Conservation (phyloP, 2,329 filamentous ascomycete species). For the Sphaceloma murrayae region DNA sequence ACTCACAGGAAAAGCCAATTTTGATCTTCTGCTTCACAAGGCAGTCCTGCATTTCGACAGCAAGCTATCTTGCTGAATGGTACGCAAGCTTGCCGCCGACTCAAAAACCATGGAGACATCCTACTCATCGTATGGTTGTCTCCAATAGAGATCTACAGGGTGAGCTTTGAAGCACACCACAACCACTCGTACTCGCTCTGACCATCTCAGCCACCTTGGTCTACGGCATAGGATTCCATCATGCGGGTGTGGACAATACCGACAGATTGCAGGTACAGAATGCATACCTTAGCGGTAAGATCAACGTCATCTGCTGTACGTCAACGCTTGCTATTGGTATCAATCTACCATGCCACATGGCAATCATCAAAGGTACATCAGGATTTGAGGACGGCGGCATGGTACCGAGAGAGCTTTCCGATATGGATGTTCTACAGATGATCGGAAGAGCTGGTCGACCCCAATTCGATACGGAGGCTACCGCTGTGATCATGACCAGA, state of each 20-base stretch:
- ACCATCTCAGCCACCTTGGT: slow-evolving; percentile 33
- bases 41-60: slow-evolving; percentile 59
- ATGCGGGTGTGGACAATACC: slow-evolving; percentile 58
- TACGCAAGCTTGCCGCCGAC: slow-evolving; percentile 47
- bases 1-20: slow-evolving; percentile 62
- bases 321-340: slow-evolving; percentile 76
- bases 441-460: slow-evolving; percentile 73
- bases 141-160: slow-evolving; percentile 52
- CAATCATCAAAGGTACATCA: slow-evolving; percentile 72
- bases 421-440: slow-evolving; percentile 86
- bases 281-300: slow-evolving; percentile 58
- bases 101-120: slow-evolving; percentile 55
- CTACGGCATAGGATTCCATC: slow-evolving; percentile 69
- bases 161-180: slow-evolving; percentile 28
- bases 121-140: slow-evolving; percentile 43
- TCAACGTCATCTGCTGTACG: slow-evolving; percentile 76
- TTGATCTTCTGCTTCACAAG: slow-evolving; percentile 77
- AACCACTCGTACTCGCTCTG: not conserved
- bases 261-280: slow-evolving; percentile 60
- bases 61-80: slow-evolving; percentile 55
- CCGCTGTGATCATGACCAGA: slow-evolving; percentile 70
- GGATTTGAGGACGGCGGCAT: slow-evolving; percentile 46
- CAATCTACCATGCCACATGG: slow-evolving; percentile 74
- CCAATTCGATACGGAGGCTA: slow-evolving; percentile 68
- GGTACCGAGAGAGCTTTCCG: slow-evolving; percentile 53